Evolutionary conservation across 2,329 filamentous ascomycete species (phyloP).

Genomic region (Penicillium sp.): DNA sequence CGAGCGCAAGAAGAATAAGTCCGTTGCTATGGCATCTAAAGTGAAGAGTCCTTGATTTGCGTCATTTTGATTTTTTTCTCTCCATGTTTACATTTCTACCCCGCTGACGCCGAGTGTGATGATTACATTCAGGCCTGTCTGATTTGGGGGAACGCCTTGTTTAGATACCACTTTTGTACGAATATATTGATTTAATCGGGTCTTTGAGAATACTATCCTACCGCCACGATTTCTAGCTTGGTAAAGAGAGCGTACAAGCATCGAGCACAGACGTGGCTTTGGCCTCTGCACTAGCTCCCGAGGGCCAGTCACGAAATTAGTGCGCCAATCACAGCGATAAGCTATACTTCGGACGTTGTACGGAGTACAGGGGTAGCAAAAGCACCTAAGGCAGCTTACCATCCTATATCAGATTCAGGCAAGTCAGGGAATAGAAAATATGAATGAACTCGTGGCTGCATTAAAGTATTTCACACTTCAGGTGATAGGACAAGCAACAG

Average conservation of each 20-base stretch:
- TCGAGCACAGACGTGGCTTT: slow-evolving; percentile 5
- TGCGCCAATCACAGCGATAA: slow-evolving; percentile 3
- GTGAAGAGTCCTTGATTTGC: slow-evolving; percentile 6
- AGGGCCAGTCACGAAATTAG: background rate
- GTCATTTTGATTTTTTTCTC: background rate
- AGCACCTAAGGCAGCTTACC: background rate
- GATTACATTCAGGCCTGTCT: slow-evolving; percentile 13
- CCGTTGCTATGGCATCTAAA: slow-evolving; percentile 14
- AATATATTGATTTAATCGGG: background rate
- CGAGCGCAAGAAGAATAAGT: slow-evolving; percentile 30
- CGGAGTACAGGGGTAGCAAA: background rate
- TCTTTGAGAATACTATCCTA: background rate
- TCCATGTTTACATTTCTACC: background rate
- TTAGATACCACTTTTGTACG: background rate
- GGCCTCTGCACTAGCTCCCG: background rate
- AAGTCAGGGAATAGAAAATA: background rate
- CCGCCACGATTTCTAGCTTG: background rate
- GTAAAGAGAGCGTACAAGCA: background rate
- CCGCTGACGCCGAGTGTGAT: slow-evolving; percentile 1
- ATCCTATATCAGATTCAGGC: background rate
- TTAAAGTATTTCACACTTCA: slow-evolving; percentile 11
- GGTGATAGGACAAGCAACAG: slow-evolving; percentile 5
- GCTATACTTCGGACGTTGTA: background rate
- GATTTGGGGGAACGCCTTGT: background rate
- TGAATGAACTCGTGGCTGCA: slow-evolving; percentile 14